Evolutionary conservation across 1,284 basidiomycete species (phyloP).

Genomic region (Malassezia restricta): DNA sequence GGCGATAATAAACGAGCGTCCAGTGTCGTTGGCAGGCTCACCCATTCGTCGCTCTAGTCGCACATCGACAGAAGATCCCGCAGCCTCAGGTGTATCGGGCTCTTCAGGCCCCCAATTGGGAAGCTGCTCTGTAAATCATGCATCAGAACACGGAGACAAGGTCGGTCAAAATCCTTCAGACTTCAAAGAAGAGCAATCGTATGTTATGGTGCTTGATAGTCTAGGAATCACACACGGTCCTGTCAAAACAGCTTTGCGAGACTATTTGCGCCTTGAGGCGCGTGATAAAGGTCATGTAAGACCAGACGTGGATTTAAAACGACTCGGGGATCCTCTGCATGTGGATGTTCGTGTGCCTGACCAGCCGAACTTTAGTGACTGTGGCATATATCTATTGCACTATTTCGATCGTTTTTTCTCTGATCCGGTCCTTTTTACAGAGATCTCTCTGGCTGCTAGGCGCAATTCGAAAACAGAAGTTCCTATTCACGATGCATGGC

Average conservation of each 20-base stretch:
- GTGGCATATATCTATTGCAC: slow-evolving; percentile 52
- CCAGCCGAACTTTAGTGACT: slow-evolving; percentile 74
- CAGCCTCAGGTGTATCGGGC: not conserved
- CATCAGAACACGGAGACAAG: not conserved
- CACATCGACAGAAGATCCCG: not conserved
- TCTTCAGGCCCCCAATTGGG: not conserved
- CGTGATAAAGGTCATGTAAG: slow-evolving; percentile 57
- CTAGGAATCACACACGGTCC: slow-evolving; percentile 60
- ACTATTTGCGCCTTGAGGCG: slow-evolving; percentile 69
- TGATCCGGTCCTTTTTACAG: slow-evolving; percentile 22
- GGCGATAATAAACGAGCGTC: not conserved
- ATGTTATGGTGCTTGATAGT: slow-evolving; percentile 58
- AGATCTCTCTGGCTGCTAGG: slow-evolving; percentile 5
- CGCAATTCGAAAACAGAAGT: not conserved
- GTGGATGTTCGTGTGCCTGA: slow-evolving; percentile 49
- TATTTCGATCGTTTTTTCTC: slow-evolving; percentile 38
- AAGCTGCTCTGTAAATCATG: not conserved
- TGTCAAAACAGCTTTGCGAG: slow-evolving; percentile 55
- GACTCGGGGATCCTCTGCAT: slow-evolving; percentile 14
- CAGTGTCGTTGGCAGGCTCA: not conserved
- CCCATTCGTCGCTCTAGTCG: not conserved
- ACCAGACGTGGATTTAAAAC: slow-evolving; percentile 2
- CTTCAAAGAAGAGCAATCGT: slow-evolving; percentile 16
- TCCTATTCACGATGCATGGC: not conserved
- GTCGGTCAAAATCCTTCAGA: slow-evolving; percentile 3